Percentiles rank a stretch among this genome's conserved stretches.
Evolutionary conservation across 176 grass and related monocot genomes (phyloP).

Genomic region (Oryza glumipatula): DNA sequence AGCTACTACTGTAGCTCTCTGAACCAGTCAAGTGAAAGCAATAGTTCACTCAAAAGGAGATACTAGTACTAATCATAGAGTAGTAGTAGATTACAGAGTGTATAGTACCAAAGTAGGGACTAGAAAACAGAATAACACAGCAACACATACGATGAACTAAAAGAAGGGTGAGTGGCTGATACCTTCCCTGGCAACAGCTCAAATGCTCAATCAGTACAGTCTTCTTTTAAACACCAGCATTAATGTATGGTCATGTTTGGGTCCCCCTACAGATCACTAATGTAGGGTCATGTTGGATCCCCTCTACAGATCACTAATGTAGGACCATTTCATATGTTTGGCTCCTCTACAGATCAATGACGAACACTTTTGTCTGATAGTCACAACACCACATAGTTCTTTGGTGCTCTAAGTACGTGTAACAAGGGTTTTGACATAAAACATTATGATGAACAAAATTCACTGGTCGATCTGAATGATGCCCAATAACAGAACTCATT

Average conservation of each 20-base stretch:
- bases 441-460: conserved; percentile 12
- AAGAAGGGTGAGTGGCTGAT: neutral
- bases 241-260: conserved; percentile 13
- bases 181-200: conserved; percentile 21
- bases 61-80: neutral
- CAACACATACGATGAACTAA: neutral
- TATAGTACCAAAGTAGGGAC: neutral
- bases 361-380: conserved; percentile 15
- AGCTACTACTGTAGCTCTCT: conserved; percentile 1
- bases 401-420: neutral
- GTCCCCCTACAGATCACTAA: neutral
- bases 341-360: neutral
- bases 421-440: conserved; percentile 11
- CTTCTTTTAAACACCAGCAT: conserved; percentile 44
- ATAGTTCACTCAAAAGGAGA: conserved; percentile 9
- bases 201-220: conserved; percentile 9
- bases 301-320: conserved; percentile 11
- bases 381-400: conserved; percentile 11
- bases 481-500: neutral
- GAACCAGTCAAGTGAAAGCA: conserved; percentile 3
- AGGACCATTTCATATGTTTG: conserved; percentile 3
- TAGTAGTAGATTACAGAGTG: too few relatives aligned
- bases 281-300: neutral
- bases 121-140: neutral
- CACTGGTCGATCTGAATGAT: neutral